A percentile compares a stretch with the other conserved stretches of the same genome.
Evolutionary conservation across 441 rosid species (phyloP).

Genomic region (Mallotus repandus): DNA sequence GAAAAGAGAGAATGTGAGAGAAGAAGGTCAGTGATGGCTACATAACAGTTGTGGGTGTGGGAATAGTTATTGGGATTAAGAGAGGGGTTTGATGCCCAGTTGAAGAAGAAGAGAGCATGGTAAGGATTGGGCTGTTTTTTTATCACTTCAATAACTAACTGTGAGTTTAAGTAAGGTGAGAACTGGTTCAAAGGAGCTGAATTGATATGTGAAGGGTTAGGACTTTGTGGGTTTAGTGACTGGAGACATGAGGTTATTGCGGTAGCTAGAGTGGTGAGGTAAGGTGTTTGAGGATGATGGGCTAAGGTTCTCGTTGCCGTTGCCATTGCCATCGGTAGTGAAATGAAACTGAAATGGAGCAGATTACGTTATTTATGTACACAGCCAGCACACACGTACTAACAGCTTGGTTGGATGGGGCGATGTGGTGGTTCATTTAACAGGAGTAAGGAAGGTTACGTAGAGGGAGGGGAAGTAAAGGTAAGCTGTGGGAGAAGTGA

Average conservation of each 20-base stretch:
- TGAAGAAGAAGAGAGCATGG: constrained; percentile 44
- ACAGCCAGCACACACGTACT: no score
- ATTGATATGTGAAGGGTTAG: constrained; percentile 4
- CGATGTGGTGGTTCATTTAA: no score
- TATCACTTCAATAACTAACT: constrained; percentile 33
- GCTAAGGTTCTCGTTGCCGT: not conserved
- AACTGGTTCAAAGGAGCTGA: constrained; percentile 29
- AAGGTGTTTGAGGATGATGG: not conserved
- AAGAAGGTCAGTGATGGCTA: constrained; percentile 35
- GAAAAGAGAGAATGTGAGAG: constrained; percentile 36
- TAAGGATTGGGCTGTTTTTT: constrained; percentile 30
- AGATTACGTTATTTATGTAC: not conserved
- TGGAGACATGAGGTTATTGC: constrained; percentile 32
- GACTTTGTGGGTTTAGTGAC: constrained; percentile 26
- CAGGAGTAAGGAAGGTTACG: no score
- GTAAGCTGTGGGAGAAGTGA: no score
- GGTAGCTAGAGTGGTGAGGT: constrained; percentile 14
- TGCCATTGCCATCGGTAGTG: not conserved
- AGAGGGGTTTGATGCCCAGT: constrained; percentile 39
- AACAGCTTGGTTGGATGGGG: no score
- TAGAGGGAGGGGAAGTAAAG: no score
- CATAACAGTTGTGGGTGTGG: constrained; percentile 32
- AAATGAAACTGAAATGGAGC: not conserved
- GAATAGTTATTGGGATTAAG: constrained; percentile 33
- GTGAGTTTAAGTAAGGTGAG: constrained; percentile 21